Evolutionary conservation across 208 protist genomes (phyloP).

Genomic region (Angomonas ambiguus): DNA sequence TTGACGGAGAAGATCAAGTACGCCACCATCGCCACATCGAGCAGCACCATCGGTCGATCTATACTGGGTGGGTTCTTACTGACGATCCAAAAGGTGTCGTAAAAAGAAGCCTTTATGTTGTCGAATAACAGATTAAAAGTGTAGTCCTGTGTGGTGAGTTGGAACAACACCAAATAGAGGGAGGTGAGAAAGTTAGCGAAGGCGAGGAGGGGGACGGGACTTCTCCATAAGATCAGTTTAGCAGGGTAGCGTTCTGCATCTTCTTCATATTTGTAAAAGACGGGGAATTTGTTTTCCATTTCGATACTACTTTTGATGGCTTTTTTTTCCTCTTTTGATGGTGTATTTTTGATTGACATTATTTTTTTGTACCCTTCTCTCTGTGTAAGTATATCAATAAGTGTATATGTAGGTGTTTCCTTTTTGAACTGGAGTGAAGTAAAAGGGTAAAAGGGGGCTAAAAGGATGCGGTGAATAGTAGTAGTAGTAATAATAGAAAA

Average conservation of each 20-base stretch:
- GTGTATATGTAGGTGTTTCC: too few relatives aligned
- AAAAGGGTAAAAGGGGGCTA: too few relatives aligned
- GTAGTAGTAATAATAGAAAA: too few relatives aligned
- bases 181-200: background rate
- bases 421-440: too few relatives aligned
- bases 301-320: background rate
- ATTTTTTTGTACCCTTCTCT: background rate
- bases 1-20: background rate
- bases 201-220: background rate
- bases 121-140: background rate
- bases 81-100: slow-evolving; percentile 17
- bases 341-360: background rate
- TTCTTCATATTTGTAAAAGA: slow-evolving; percentile 6
- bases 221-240: background rate
- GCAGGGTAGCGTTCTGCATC: background rate
- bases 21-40: background rate
- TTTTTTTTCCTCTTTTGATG: background rate
- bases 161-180: background rate
- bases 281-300: background rate
- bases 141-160: background rate
- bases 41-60: background rate
- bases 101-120: slow-evolving; percentile 4
- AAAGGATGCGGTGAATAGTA: too few relatives aligned
- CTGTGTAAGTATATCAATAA: background rate
- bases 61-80: background rate